A percentile compares a stretch with the other conserved stretches of the same genome.
Evolutionary conservation across 345 rosid species (phyloP).

Genomic region (Gossypium herbaceum): DNA sequence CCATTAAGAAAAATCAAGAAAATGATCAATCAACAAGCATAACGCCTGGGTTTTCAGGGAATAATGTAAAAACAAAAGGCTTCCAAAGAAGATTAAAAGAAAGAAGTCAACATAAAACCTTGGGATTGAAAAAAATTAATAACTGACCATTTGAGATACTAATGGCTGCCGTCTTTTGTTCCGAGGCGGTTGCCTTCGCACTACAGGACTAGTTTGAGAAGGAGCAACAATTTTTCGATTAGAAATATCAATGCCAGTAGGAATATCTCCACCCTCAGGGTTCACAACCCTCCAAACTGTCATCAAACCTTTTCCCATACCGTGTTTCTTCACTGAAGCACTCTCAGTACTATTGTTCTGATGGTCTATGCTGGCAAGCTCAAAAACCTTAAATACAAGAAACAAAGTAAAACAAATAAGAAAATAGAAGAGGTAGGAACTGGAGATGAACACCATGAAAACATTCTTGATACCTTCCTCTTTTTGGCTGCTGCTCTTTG

Average conservation of each 20-base stretch:
- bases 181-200: constrained; percentile 28
- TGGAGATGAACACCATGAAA: constrained; percentile 5
- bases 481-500: constrained; percentile 41
- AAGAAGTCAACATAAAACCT: not conserved
- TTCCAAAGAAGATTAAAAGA: constrained; percentile 9
- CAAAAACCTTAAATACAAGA: constrained; percentile 31
- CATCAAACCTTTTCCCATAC: constrained; percentile 98
- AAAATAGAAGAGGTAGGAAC: constrained; percentile 3
- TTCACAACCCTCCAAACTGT: constrained; percentile 74
- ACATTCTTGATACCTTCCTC: constrained; percentile 59
- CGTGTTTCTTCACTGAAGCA: constrained; percentile 58
- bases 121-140: constrained; percentile 16
- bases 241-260: constrained; percentile 48
- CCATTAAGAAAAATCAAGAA: constrained; percentile 2
- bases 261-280: constrained; percentile 50
- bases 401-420: constrained; percentile 11
- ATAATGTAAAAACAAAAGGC: not conserved
- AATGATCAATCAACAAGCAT: constrained; percentile 2
- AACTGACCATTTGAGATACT: constrained; percentile 52
- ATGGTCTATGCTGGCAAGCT: constrained; percentile 14
- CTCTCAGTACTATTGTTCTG: constrained; percentile 25
- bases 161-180: constrained; percentile 45
- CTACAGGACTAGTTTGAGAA: constrained; percentile 22
- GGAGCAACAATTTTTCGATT: constrained; percentile 20
- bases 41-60: not conserved